A percentile compares a stretch with the other conserved stretches of the same genome.
Conservation (phyloP, 495 filamentous ascomycete species). For the Xylaria longipes region DNA sequence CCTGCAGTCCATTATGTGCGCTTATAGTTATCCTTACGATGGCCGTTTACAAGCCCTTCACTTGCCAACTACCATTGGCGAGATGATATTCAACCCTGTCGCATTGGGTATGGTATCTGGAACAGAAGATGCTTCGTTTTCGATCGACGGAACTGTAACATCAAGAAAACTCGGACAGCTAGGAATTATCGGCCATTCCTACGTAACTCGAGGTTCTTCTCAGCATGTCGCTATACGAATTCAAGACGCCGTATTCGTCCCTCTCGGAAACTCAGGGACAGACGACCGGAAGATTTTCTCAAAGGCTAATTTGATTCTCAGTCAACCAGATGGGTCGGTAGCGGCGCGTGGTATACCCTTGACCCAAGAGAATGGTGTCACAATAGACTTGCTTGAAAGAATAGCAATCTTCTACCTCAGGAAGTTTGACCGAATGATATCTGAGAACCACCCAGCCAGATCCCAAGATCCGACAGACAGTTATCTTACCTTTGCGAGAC, state of each 20-base stretch:
- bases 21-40: constrained; percentile 47
- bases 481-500: constrained; percentile 27
- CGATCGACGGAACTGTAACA: constrained; percentile 3
- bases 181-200: constrained; percentile 36
- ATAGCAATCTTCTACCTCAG: constrained; percentile 28
- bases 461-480: constrained; percentile 5
- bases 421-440: constrained; percentile 29
- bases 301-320: neutral
- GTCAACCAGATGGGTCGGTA: neutral
- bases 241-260: constrained; percentile 27
- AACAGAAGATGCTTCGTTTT: neutral
- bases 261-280: constrained; percentile 3
- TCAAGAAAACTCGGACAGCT: neutral
- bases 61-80: constrained; percentile 40
- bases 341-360: constrained; percentile 1
- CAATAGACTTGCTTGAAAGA: constrained; percentile 8
- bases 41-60: constrained; percentile 36
- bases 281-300: constrained; percentile 26
- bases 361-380: neutral
- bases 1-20: constrained; percentile 51
- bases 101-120: neutral
- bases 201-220: constrained; percentile 27
- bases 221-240: constrained; percentile 35
- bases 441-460: constrained; percentile 22
- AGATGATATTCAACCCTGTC: constrained; percentile 36